Percentiles rank a stretch among this genome's conserved stretches.
Conservation (phyloP, 768 basidiomycete genomes). For the Amanita polypyramis region DNA sequence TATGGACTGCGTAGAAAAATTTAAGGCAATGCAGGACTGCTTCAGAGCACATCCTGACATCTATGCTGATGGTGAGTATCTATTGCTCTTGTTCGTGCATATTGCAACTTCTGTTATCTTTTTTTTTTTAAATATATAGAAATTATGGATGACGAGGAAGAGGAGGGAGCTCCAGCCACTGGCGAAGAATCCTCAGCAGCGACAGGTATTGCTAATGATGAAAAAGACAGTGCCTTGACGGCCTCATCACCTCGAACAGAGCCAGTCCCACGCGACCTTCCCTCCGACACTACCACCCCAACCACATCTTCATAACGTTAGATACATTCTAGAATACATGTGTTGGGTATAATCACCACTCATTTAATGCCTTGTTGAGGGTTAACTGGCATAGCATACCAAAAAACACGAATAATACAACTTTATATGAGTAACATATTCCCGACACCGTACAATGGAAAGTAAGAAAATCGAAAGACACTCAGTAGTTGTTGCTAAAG, state of each 20-base stretch:
- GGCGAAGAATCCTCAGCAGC: slow-evolving; percentile 8
- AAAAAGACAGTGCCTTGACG: background rate
- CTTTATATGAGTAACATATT: background rate
- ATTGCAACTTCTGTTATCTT: no score
- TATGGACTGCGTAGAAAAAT: slow-evolving; percentile 95
- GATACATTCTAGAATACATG: background rate
- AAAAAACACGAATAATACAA: background rate
- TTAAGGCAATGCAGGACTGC: slow-evolving; percentile 96
- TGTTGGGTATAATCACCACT: slow-evolving; percentile 8
- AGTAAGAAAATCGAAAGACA: slow-evolving; percentile 9
- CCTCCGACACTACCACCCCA: background rate
- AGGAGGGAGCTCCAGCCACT: slow-evolving; percentile 15
- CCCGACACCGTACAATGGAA: slow-evolving; percentile 13
- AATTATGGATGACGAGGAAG: slow-evolving; percentile 62
- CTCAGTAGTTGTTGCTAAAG: slow-evolving; percentile 40
- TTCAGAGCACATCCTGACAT: slow-evolving; percentile 93
- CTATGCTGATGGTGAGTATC: slow-evolving; percentile 79
- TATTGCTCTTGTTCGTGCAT: slow-evolving; percentile 6
- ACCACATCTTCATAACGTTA: background rate
- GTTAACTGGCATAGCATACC: slow-evolving; percentile 1
- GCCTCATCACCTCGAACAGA: background rate
- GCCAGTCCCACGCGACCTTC: background rate
- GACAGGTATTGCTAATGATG: background rate
- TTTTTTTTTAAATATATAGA: slow-evolving; percentile 35
- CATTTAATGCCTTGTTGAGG: slow-evolving; percentile 3